Base-by-base conservation (phyloP, 768 basidiomycete genomes). In the Hygrocybe coccinea region DNA sequence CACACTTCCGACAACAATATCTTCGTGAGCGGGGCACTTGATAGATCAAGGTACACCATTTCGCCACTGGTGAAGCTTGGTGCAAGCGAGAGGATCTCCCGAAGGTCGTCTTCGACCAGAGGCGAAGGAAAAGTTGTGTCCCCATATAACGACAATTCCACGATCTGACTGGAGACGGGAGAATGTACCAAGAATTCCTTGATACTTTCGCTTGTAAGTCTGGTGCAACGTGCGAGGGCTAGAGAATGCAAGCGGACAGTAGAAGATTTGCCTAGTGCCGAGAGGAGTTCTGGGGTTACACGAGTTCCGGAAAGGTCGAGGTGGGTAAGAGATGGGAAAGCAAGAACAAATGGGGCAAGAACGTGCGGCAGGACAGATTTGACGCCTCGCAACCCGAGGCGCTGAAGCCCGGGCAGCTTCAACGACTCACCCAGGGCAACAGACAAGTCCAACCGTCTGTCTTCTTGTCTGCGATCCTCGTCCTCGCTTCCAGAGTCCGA, bases 281-380 rank as follows among this genome's bases (percentile, higher is more conserved):
- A 70, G 8, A 98, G 83, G 8, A 97, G 80, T 33, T 91, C 85
- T 2, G 89, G 82, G 1, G 82, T 82, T 35, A 81, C 79, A 5
- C 89, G 86, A n/a, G 93, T 97, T 53, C 88, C 87, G 2, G 93
- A 95, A 24, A 97, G 80, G 67, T 97, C 92, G 63, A 97, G 84
- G 65, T 93, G 89, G 14, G 91, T 92, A 19, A 97, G 83, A 41
- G 81, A 81, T 0, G 92, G 91, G 72, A 91, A 92, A 1, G 91
- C 84, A 37, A 87, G 73, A 46, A 94, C 78, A 64, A 95, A 90
- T 0, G 85, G 79, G 15, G 79, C 78, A 46, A 95, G 78, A 52
- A 82, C 80, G 51, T 80, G 77, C 11, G 89, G 77, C 34, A 85
- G 74, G 37, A 95, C 76, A 5, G 89, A 89, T 64, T 89, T 89